phyloP scores from a whole-genome alignment of 805 yeast genomes.

The Isabelozyma heimii region DNA sequence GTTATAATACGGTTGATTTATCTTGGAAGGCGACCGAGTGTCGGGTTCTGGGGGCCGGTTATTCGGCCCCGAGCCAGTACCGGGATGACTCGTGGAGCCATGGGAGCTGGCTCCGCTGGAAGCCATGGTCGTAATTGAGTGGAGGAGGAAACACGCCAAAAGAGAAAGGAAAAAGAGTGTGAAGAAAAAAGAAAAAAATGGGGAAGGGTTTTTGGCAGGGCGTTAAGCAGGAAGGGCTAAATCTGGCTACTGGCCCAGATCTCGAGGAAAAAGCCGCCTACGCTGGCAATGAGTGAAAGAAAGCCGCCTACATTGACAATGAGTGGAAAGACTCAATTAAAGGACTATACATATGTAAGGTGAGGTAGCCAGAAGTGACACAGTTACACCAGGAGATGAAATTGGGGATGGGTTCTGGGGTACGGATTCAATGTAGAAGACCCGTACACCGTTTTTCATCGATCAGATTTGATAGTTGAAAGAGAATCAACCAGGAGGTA shows the following conservation, averaged over 20 bases:
- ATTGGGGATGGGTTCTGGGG: background rate
- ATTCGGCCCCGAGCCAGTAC: background rate
- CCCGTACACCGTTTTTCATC: background rate
- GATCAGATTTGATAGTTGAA: too few species aligned
- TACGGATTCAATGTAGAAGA: background rate
- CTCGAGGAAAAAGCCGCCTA: too few species aligned
- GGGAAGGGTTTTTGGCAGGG: too few species aligned
- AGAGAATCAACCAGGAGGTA: slow-evolving; percentile 94
- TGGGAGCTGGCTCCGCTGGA: background rate
- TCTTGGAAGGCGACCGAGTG: background rate
- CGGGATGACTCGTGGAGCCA: background rate
- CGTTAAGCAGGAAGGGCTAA: too few species aligned
- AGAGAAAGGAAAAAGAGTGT: background rate
- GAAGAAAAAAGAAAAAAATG: background rate
- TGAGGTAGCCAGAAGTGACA: too few species aligned
- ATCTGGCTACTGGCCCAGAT: too few species aligned
- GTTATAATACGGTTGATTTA: background rate
- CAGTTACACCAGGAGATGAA: background rate
- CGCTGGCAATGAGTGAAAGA: too few species aligned
- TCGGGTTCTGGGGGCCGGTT: background rate
- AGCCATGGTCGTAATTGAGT: background rate
- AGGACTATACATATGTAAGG: too few species aligned
- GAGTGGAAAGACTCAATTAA: too few species aligned
- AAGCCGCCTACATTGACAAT: too few species aligned
- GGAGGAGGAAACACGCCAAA: background rate